phyloP scores from a whole-genome alignment of 1,284 basidiomycete genomes.

The Irpex sp. region DNA sequence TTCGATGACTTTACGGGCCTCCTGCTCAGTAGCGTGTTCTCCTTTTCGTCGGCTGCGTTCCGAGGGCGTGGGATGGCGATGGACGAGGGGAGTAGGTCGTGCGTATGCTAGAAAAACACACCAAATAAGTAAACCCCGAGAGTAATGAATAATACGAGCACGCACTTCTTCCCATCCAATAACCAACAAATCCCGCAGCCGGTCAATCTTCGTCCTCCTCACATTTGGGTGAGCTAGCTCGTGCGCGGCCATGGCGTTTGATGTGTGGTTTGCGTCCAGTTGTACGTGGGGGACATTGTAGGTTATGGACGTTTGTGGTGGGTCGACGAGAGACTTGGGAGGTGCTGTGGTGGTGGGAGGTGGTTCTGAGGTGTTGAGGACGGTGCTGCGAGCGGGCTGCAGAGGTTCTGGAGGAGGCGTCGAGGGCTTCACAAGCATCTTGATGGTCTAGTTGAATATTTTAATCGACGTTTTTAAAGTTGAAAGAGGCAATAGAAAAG shows the following conservation, averaged over 20 bases:
- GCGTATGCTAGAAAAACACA: conserved; percentile 95
- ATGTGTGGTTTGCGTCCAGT: conserved; percentile 46
- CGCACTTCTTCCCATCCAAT: no score
- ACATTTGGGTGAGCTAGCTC: no score
- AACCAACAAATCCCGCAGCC: no score
- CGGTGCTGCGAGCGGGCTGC: not conserved
- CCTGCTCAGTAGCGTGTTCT: conserved; percentile 74
- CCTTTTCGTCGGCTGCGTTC: conserved; percentile 82
- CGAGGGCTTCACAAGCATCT: conserved; percentile 3
- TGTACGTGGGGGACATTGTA: conserved; percentile 36
- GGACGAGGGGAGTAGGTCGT: conserved; percentile 93
- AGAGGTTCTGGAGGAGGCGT: conserved; percentile 2
- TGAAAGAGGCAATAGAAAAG: no score
- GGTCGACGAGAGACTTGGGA: not conserved
- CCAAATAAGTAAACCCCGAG: no score
- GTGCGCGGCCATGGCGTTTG: conserved; percentile 51
- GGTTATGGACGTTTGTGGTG: not conserved
- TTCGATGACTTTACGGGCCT: conserved; percentile 78
- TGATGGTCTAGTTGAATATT: not conserved
- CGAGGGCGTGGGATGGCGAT: conserved; percentile 91
- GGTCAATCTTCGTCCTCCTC: no score
- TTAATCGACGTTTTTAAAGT: no score
- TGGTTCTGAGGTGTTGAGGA: not conserved
- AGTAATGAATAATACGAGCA: no score
- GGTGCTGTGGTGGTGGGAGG: not conserved